A percentile compares a stretch with the other conserved stretches of the same genome.
Conservation (phyloP, 306 rosid genomes). For the Dalbergia cochinchinensis region DNA sequence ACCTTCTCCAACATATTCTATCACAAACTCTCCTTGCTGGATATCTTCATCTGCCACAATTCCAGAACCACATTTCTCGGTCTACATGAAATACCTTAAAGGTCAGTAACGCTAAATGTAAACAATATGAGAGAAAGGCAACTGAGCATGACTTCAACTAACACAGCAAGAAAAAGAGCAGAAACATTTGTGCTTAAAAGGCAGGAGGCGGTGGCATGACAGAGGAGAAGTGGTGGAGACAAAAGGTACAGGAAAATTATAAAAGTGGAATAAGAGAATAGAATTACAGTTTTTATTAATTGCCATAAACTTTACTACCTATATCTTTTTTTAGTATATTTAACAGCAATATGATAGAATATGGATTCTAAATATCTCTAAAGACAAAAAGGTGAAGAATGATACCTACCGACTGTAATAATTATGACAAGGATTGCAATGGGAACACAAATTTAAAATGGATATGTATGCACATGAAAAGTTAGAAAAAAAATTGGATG, state of each 20-base stretch:
- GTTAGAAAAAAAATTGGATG: background rate
- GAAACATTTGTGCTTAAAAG: background rate
- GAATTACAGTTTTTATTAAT: background rate
- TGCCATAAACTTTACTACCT: background rate
- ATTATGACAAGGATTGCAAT: background rate
- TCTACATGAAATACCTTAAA: conserved; percentile 66
- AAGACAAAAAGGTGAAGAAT: background rate
- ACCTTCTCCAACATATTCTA: conserved; percentile 99
- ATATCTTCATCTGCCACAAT: conserved; percentile 91
- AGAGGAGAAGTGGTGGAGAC: conserved; percentile 4
- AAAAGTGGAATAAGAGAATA: background rate
- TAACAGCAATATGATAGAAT: no score
- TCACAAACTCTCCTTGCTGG: conserved; percentile 85
- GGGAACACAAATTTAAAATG: background rate
- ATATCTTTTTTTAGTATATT: no score
- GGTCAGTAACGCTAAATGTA: conserved; percentile 30
- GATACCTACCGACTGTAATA: background rate
- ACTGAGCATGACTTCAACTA: conserved; percentile 13
- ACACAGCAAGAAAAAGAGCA: background rate
- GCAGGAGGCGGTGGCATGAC: background rate
- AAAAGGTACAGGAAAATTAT: background rate
- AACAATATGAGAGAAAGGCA: conserved; percentile 11
- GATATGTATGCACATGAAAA: background rate
- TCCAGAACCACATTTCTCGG: conserved; percentile 96
- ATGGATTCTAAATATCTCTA: no score